Conservation (phyloP, 805 yeast species). For the Schizosaccharomyces cryophilus region DNA sequence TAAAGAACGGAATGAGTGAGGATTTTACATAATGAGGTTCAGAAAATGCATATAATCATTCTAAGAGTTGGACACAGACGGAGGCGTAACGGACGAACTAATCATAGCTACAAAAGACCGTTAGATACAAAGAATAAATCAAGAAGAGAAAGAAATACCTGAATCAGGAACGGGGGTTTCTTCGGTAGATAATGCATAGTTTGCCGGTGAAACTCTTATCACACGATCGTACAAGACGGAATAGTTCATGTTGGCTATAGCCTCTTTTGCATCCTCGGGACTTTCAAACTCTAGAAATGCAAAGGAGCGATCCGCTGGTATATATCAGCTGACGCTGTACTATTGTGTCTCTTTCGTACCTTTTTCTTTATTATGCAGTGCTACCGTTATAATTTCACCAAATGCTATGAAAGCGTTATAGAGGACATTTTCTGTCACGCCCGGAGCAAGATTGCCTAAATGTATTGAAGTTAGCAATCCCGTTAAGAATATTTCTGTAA, state of each 20-base stretch:
- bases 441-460: neutral
- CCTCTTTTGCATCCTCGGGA: neutral
- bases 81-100: neutral
- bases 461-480: neutral
- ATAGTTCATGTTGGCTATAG: conserved; percentile 1
- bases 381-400: neutral
- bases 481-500: too few species aligned
- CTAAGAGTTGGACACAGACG: too few species aligned
- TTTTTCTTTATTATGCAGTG: neutral
- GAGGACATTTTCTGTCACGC: neutral
- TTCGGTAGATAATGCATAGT: neutral
- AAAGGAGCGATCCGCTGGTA: neutral
- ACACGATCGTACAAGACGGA: neutral
- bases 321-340: neutral
- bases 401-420: conserved; percentile 1
- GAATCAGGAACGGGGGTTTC: neutral
- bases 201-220: neutral
- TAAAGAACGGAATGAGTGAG: too few species aligned
- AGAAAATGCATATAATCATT: too few species aligned
- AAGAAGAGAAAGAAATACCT: neutral
- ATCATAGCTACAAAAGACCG: neutral
- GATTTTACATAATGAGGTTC: too few species aligned
- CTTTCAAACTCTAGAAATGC: neutral
- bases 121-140: neutral
- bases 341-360: neutral